phyloP scores from a whole-genome alignment of 768 basidiomycete genomes.

The Termitomyces titanicus region DNA sequence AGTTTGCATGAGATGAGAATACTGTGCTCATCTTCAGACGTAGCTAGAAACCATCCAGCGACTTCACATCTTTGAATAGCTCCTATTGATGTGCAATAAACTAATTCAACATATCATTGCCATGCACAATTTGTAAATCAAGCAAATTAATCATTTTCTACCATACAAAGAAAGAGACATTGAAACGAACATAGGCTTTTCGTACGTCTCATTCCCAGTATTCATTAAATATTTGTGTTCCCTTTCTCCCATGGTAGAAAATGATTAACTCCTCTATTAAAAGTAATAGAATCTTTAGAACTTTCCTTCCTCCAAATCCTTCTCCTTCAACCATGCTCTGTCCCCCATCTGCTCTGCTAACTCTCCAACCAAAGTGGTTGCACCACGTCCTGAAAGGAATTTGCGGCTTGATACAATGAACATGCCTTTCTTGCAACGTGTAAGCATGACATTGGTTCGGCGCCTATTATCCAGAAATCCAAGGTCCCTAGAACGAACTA shows the following conservation, averaged over 20 bases:
- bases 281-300: slow-evolving; percentile 14
- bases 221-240: not conserved
- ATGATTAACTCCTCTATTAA: slow-evolving; percentile 5
- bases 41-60: slow-evolving; percentile 15
- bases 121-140: not conserved
- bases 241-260: slow-evolving; percentile 10
- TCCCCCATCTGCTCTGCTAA: slow-evolving; percentile 34
- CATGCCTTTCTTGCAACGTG: slow-evolving; percentile 76
- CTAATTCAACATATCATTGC: not conserved
- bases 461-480: slow-evolving; percentile 67
- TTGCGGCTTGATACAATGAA: slow-evolving; percentile 60
- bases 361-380: slow-evolving; percentile 41
- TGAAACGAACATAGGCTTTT: not conserved
- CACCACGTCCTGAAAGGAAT: slow-evolving; percentile 57
- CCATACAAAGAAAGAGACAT: slow-evolving; percentile 5
- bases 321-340: slow-evolving; percentile 34
- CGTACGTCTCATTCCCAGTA: not conserved
- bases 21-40: slow-evolving; percentile 38
- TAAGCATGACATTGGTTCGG: slow-evolving; percentile 87
- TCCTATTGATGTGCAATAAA: not conserved
- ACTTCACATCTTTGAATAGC: slow-evolving; percentile 28
- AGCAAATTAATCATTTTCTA: slow-evolving; percentile 6
- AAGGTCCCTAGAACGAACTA: slow-evolving; percentile 54
- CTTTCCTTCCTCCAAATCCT: slow-evolving; percentile 35
- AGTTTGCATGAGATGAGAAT: slow-evolving; percentile 69